Evolutionary conservation across 2,329 filamentous ascomycete species (phyloP).

Genomic region (Sarocladium oryzae): DNA sequence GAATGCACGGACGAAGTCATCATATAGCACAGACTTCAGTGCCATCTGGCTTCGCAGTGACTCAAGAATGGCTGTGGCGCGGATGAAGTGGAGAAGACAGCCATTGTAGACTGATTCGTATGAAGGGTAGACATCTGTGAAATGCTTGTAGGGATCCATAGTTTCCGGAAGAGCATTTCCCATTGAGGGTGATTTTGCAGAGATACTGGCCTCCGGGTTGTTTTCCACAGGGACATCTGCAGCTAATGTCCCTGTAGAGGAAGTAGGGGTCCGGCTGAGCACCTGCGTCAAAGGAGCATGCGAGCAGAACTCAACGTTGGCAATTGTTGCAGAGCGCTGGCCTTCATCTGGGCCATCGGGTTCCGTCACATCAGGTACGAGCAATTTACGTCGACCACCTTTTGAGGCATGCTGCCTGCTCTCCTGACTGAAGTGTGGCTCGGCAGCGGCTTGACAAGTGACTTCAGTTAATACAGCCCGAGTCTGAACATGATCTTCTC

Average conservation of each 20-base stretch:
- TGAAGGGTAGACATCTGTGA: constrained; percentile 35
- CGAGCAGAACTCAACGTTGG: background rate
- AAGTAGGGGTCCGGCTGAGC: background rate
- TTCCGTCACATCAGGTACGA: too few species aligned
- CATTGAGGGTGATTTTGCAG: background rate
- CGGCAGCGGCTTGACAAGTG: too few species aligned
- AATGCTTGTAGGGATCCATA: constrained; percentile 30
- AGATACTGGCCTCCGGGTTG: background rate
- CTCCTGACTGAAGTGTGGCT: too few species aligned
- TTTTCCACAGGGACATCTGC: background rate
- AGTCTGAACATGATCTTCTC: too few species aligned
- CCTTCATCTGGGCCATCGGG: too few species aligned
- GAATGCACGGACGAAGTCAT: constrained; percentile 45
- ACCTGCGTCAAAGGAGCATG: background rate
- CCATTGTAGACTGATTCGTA: constrained; percentile 34
- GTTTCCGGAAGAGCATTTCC: too few species aligned
- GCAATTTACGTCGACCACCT: too few species aligned
- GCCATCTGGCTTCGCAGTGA: constrained; percentile 26
- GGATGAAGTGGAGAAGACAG: constrained; percentile 34
- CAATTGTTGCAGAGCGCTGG: too few species aligned
- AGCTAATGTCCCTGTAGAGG: too few species aligned
- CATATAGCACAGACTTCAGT: constrained; percentile 39
- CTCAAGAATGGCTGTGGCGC: constrained; percentile 37
- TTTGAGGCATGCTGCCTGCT: too few species aligned
- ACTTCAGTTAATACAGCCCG: too few species aligned